Percentiles rank a stretch among this genome's conserved stretches.
Conservation (phyloP, 2,329 filamentous ascomycete genomes). For the Paraphoma chrysanthemicola region DNA sequence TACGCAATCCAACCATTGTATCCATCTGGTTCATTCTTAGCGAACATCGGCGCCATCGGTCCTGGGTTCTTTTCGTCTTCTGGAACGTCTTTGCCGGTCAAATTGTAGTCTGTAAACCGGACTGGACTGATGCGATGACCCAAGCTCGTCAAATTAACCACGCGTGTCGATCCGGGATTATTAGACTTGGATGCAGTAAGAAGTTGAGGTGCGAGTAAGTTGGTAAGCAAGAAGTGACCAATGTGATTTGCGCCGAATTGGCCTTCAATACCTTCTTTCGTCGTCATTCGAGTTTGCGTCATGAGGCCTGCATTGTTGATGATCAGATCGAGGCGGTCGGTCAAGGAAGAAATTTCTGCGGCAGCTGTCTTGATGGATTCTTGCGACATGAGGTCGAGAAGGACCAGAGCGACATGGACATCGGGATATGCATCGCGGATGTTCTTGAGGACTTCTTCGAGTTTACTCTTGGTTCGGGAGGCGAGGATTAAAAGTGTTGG, state of each 20-base stretch:
- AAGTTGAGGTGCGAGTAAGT: constrained; percentile 51
- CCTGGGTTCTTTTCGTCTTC: constrained; percentile 28
- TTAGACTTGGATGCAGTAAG: constrained; percentile 43
- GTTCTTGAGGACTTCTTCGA: constrained; percentile 46
- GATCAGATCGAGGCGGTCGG: constrained; percentile 51
- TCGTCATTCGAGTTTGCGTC: constrained; percentile 34
- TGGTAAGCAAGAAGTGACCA: constrained; percentile 56
- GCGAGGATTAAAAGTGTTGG: constrained; percentile 39
- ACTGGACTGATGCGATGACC: constrained; percentile 37
- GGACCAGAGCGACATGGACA: constrained; percentile 21
- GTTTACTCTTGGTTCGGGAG: constrained; percentile 54
- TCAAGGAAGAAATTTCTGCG: constrained; percentile 28
- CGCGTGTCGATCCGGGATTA: constrained; percentile 24
- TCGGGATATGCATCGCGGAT: constrained; percentile 43
- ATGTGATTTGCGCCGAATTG: constrained; percentile 58
- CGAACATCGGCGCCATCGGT: constrained; percentile 26
- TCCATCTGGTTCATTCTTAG: constrained; percentile 15
- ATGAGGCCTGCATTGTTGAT: constrained; percentile 55
- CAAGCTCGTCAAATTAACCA: constrained; percentile 40
- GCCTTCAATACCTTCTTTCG: constrained; percentile 55
- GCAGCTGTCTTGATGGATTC: constrained; percentile 46
- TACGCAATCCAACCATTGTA: constrained; percentile 40
- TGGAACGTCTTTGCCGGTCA: constrained; percentile 39
- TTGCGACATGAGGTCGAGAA: constrained; percentile 51
- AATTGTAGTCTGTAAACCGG: constrained; percentile 55